phyloP scores from a whole-genome alignment of 345 rosid species.

The Aquilaria malaccensis region DNA sequence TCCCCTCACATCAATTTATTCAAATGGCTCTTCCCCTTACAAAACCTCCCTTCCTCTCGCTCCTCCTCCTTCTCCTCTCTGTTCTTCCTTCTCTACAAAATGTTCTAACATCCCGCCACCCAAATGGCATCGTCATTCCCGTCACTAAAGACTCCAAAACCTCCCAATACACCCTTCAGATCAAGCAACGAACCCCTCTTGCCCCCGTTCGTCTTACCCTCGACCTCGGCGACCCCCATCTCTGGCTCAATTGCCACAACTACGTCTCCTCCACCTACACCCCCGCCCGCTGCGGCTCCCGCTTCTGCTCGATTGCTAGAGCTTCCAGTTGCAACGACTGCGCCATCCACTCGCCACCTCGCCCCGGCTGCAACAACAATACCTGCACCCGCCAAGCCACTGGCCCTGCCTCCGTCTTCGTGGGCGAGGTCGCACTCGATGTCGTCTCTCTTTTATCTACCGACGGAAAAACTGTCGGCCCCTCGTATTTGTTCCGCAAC shows the following conservation, averaged over 20 bases:
- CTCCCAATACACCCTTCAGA: conserved; percentile 13
- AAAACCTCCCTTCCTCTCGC: not conserved
- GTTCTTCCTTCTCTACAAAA: not conserved
- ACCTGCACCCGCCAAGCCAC: conserved; percentile 25
- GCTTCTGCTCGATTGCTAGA: conserved; percentile 27
- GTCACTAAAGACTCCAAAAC: conserved; percentile 18
- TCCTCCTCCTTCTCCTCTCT: not conserved
- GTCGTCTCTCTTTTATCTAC: conserved; percentile 31
- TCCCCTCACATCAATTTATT: too few species aligned
- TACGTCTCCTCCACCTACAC: conserved; percentile 39
- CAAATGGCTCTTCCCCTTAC: not conserved
- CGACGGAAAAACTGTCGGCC: conserved; percentile 36
- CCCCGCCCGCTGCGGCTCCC: conserved; percentile 26
- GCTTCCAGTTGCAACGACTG: conserved; percentile 19
- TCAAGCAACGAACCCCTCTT: conserved; percentile 22
- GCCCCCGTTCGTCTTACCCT: conserved; percentile 7
- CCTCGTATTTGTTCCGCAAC: conserved; percentile 19
- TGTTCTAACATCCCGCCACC: conserved; percentile 1
- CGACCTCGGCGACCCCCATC: conserved; percentile 37
- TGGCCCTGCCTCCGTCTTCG: not conserved
- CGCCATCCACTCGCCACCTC: conserved; percentile 13
- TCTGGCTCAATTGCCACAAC: conserved; percentile 41
- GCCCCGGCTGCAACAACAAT: conserved; percentile 45
- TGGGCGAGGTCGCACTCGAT: conserved; percentile 34
- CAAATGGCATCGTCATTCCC: conserved; percentile 15